phyloP scores from a whole-genome alignment of 352 stramenopile species.

The Globisporangium takayamanum region DNA sequence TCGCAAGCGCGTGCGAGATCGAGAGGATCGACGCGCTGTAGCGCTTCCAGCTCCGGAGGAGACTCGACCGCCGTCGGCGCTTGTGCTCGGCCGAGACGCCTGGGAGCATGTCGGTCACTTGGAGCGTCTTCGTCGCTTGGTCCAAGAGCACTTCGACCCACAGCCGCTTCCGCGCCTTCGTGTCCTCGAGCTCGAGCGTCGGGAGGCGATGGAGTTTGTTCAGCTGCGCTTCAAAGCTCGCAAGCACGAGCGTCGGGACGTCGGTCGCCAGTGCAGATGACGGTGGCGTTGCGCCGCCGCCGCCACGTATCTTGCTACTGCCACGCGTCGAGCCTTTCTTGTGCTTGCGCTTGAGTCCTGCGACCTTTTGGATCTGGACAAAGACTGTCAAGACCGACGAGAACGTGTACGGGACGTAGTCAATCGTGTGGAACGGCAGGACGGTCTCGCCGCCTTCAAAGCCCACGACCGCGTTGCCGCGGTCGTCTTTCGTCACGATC shows the following conservation, averaged over 20 bases:
- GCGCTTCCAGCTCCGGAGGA: constrained; percentile 73
- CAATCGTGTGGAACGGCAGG: constrained; percentile 70
- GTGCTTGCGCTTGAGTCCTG: constrained; percentile 31
- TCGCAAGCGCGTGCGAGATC: constrained; percentile 47
- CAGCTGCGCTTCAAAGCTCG: constrained; percentile 73
- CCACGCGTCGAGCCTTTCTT: constrained; percentile 16
- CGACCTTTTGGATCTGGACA: constrained; percentile 66
- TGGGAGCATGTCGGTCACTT: constrained; percentile 77
- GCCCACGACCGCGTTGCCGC: constrained; percentile 29
- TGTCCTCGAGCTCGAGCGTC: constrained; percentile 69
- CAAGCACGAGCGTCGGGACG: constrained; percentile 28
- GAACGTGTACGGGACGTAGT: constrained; percentile 75
- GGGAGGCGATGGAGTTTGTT: constrained; percentile 78
- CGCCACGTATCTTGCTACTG: neutral
- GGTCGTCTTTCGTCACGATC: constrained; percentile 47
- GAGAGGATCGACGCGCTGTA: constrained; percentile 69
- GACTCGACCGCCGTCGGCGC: constrained; percentile 47
- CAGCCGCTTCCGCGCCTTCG: constrained; percentile 48
- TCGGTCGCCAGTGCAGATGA: neutral
- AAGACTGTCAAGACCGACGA: constrained; percentile 56
- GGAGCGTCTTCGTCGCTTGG: constrained; percentile 71
- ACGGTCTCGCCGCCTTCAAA: constrained; percentile 68
- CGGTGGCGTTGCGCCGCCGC: neutral
- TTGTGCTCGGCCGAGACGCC: constrained; percentile 68
- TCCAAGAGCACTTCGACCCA: constrained; percentile 77